A percentile compares a stretch with the other conserved stretches of the same genome.
Evolutionary conservation across 2,329 filamentous ascomycete genomes (phyloP).

Genomic region (Coniochaeta pulveracea): DNA sequence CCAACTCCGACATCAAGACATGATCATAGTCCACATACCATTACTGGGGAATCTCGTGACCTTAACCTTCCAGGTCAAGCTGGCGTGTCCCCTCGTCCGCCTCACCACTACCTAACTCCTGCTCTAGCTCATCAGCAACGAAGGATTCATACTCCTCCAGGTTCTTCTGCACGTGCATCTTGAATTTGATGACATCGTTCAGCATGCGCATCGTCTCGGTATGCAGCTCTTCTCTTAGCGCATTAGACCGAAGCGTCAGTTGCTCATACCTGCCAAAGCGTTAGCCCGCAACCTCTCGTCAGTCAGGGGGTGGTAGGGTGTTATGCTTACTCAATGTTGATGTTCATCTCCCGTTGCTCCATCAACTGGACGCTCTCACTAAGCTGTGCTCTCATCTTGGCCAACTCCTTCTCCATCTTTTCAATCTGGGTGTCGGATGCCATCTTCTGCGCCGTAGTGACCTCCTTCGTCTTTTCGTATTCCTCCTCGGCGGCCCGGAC

Average conservation of each 20-base stretch:
- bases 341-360: conserved; percentile 93
- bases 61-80: conserved; percentile 27
- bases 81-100: conserved; percentile 36
- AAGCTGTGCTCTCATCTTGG: conserved; percentile 75
- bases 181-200: conserved; percentile 97
- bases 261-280: conserved; percentile 65
- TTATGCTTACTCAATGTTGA: conserved; percentile 72
- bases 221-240: conserved; percentile 92
- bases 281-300: conserved; percentile 1
- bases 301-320: background rate
- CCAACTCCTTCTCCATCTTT: conserved; percentile 97
- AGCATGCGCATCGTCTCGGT: conserved; percentile 93
- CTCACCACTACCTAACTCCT: conserved; percentile 60
- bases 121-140: conserved; percentile 85
- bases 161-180: conserved; percentile 88
- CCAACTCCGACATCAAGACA: conserved; percentile 3
- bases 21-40: no score
- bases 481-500: conserved; percentile 84
- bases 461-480: conserved; percentile 86
- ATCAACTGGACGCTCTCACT: conserved; percentile 81
- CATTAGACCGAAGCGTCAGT: conserved; percentile 69
- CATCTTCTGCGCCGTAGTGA: conserved; percentile 75
- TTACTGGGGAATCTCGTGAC: no score
- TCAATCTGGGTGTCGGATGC: conserved; percentile 90
- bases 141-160: conserved; percentile 92